A percentile compares a stretch with the other conserved stretches of the same genome.
Conservation (phyloP, 2,329 filamentous ascomycete genomes). For the Paecilomyces sp. region DNA sequence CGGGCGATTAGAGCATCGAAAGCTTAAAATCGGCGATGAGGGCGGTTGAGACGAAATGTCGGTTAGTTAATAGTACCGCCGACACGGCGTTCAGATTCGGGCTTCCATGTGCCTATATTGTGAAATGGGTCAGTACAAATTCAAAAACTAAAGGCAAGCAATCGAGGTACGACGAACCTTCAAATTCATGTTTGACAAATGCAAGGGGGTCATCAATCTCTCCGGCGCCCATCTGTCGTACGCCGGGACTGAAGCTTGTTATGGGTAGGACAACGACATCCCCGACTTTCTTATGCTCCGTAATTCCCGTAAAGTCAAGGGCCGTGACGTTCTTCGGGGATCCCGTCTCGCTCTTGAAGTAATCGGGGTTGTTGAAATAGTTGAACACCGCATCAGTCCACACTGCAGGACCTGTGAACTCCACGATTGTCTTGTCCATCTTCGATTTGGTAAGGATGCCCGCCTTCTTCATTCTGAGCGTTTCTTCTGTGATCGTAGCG, state of each 20-base stretch:
- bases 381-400: constrained; percentile 92
- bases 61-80: background rate
- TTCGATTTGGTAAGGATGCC: constrained; percentile 58
- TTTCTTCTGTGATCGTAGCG: constrained; percentile 73
- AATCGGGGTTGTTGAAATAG: constrained; percentile 87
- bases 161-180: constrained; percentile 54
- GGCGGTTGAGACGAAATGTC: background rate
- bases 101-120: constrained; percentile 29
- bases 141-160: constrained; percentile 1
- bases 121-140: background rate
- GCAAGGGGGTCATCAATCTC: constrained; percentile 91
- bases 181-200: constrained; percentile 94
- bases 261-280: constrained; percentile 93
- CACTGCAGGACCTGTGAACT: constrained; percentile 87
- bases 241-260: constrained; percentile 93
- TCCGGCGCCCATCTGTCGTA: constrained; percentile 84
- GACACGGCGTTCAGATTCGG: constrained; percentile 12
- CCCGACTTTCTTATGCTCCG: constrained; percentile 73
- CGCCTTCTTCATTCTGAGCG: constrained; percentile 62
- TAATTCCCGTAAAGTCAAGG: constrained; percentile 84
- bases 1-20: background rate
- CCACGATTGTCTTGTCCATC: constrained; percentile 69
- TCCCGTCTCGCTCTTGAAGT: constrained; percentile 66
- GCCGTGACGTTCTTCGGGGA: constrained; percentile 72
- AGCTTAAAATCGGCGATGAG: background rate